phyloP scores from a whole-genome alignment of 108 stramenopile species.

The Pelagomonas calceolata region DNA sequence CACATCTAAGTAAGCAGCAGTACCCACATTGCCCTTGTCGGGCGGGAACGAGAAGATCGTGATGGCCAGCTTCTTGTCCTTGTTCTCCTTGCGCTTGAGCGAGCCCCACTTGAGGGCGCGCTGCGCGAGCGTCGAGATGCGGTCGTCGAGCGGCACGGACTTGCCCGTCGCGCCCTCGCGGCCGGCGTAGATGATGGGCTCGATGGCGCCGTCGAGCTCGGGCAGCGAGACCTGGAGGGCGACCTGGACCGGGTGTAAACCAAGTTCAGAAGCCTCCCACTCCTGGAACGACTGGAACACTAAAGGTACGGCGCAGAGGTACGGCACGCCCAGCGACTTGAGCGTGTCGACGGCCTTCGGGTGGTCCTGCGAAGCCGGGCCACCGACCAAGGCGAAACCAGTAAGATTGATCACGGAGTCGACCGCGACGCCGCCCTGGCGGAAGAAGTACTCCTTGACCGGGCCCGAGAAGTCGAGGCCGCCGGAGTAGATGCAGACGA shows the following conservation, averaged over 20 bases:
- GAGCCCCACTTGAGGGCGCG: slow-evolving; percentile 79
- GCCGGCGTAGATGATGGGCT: slow-evolving; percentile 89
- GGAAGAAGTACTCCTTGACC: slow-evolving; percentile 83
- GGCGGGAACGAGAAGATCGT: slow-evolving; percentile 96
- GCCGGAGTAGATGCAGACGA: slow-evolving; percentile 81
- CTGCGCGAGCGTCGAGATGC: slow-evolving; percentile 83
- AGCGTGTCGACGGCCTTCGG: slow-evolving; percentile 78
- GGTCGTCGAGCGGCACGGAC: slow-evolving; percentile 80
- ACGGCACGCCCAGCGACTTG: slow-evolving; percentile 72
- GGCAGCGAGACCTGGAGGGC: slow-evolving; percentile 90
- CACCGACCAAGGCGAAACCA: slow-evolving; percentile 87
- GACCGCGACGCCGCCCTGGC: slow-evolving; percentile 56
- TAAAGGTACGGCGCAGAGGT: slow-evolving; percentile 90
- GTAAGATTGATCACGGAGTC: slow-evolving; percentile 90
- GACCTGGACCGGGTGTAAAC: slow-evolving; percentile 89
- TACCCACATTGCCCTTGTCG: slow-evolving; percentile 95
- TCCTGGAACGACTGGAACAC: slow-evolving; percentile 97
- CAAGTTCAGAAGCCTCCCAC: slow-evolving; percentile 89
- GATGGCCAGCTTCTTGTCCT: slow-evolving; percentile 88
- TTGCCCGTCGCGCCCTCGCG: slow-evolving; percentile 88
- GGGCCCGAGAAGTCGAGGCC: slow-evolving; percentile 94
- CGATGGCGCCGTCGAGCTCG: slow-evolving; percentile 93
- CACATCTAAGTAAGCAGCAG: slow-evolving; percentile 94
- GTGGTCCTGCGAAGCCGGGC: slow-evolving; percentile 91
- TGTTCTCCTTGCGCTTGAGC: slow-evolving; percentile 63